Evolutionary conservation across 441 rosid species (phyloP), one percentile per base, ranked within the genome.

Genomic region (Francoa sonchifolia): DNA sequence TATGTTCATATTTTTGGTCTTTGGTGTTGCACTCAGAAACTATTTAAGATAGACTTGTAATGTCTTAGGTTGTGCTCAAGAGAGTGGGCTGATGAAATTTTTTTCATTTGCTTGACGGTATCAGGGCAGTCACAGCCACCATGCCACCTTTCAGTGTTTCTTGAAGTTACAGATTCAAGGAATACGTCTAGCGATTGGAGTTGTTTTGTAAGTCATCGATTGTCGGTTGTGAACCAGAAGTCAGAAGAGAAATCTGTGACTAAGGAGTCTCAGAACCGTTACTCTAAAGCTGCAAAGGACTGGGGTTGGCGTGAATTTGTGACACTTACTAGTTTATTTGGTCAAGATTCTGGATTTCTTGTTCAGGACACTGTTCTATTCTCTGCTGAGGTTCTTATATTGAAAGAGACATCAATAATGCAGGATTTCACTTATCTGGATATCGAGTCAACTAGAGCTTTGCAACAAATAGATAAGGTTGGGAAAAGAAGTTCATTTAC

Each of bases 91-190:
- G 67, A 71, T 50, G 60, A 57, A 47, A 52, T 21, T 25, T 43
- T 55, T 57, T 62, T 27, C 27, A 42, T 40, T 58, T 68, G 57
- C 54, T 81, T 65, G 62, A 63, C 75, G 82, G 71, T 74, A 74
- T 66, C 95, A 92, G 99, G 99, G 78, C 99, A 92, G 95, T 92
- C 99, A 68, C 99, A 92, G 76, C 99, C 99, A 63, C 97, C 99
- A 45, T 83, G 97, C 66, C 99, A 92, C 74, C 86, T 92, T 62
- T 92, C 99, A 8, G 99, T 92, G 45, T 92, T 87, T 69, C 99
- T 92, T 52, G 97, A 92, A 75, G 99, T 92, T 46, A 87, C 96
- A 1, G 99, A 92, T 75, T 81, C 95, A 18, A 73, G 97, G 50
- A 83, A 72, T 65, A 77, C 94, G 57, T 75, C 79, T 40, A 71